phyloP scores from a whole-genome alignment of 352 stramenopile species.

The Elongisporangium anandrum region DNA sequence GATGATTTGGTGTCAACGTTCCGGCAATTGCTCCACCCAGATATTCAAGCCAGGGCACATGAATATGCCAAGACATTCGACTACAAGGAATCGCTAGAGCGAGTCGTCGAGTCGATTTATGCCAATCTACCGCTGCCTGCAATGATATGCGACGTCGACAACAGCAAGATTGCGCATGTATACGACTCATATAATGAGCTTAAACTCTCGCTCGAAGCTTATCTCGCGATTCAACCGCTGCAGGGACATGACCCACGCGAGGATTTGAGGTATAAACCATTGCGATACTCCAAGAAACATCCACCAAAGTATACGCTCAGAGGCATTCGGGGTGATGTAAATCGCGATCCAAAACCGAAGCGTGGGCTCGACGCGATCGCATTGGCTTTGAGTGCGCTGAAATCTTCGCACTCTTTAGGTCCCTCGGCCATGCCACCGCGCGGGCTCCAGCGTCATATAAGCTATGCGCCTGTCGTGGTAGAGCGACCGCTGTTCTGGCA shows the following conservation, averaged over 20 bases:
- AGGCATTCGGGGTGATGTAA: constrained; percentile 11
- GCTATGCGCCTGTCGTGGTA: neutral
- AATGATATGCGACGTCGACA: constrained; percentile 33
- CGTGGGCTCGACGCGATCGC: constrained; percentile 18
- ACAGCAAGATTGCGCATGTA: constrained; percentile 24
- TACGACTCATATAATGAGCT: constrained; percentile 23
- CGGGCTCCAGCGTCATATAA: constrained; percentile 18
- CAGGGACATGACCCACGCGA: constrained; percentile 17
- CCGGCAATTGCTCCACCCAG: constrained; percentile 30
- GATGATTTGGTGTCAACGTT: constrained; percentile 62
- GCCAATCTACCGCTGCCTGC: constrained; percentile 25
- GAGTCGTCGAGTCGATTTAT: constrained; percentile 42
- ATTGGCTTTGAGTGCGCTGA: constrained; percentile 25
- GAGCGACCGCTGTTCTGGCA: neutral
- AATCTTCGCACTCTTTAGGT: constrained; percentile 17
- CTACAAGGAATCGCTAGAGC: constrained; percentile 52
- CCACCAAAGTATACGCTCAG: constrained; percentile 26
- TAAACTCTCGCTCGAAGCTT: constrained; percentile 41
- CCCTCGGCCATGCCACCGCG: constrained; percentile 32
- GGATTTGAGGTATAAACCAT: constrained; percentile 25
- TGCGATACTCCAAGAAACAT: constrained; percentile 20
- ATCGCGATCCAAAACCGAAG: constrained; percentile 16
- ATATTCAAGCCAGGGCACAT: constrained; percentile 32
- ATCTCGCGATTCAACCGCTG: constrained; percentile 27
- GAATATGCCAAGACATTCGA: constrained; percentile 38